Conservation (phyloP, 2,329 filamentous ascomycete species). For the Colletotrichum endophyticum region DNA sequence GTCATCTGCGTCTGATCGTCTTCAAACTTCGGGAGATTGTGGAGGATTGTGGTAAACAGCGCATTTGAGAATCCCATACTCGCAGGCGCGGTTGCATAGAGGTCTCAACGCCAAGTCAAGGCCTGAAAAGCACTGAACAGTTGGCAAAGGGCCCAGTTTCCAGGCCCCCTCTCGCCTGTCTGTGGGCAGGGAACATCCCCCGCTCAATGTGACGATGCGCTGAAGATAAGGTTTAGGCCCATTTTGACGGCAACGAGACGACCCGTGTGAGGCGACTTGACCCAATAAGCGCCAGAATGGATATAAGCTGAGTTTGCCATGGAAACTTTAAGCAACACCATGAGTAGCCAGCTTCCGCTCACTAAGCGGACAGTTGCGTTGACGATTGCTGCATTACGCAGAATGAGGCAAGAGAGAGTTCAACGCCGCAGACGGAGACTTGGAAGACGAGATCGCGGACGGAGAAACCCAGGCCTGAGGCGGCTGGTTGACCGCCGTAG, state of each 20-base stretch:
- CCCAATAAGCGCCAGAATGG: not conserved
- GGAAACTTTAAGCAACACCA: not conserved
- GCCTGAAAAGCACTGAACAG: not conserved
- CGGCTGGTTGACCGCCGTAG: not conserved
- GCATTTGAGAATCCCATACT: not conserved
- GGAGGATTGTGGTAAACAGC: not conserved
- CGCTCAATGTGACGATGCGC: not conserved
- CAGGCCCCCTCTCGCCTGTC: not conserved
- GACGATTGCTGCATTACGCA: not conserved
- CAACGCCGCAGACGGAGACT: not conserved
- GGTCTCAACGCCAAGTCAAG: not conserved
- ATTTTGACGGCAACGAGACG: not conserved
- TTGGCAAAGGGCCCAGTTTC: not conserved
- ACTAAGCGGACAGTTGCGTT: not conserved
- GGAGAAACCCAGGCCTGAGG: not conserved
- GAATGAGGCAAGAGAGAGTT: not conserved
- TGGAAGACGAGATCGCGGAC: not conserved
- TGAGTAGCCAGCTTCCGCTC: not conserved
- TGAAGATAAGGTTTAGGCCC: not conserved
- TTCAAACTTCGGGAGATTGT: not conserved
- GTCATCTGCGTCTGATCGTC: not conserved
- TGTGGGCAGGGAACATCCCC: not conserved
- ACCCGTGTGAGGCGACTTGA: not conserved
- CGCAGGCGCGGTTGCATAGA: not conserved
- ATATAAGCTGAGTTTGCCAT: not conserved